Percentiles rank a stretch among this genome's conserved stretches.
Evolutionary conservation across 495 filamentous ascomycete species (phyloP).

Genomic region (Daldinia loculata): DNA sequence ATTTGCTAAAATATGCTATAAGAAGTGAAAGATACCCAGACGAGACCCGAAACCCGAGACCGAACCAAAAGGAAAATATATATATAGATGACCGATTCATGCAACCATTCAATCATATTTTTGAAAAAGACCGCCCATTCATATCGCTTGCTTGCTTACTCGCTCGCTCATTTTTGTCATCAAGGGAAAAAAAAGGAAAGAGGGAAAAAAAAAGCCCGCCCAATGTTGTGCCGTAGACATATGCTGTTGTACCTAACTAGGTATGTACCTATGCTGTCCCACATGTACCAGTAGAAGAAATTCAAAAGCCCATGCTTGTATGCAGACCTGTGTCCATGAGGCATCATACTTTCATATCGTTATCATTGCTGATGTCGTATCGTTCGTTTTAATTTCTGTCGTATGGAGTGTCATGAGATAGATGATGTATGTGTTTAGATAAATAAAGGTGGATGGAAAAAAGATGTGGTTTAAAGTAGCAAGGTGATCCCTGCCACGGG

Average conservation of each 20-base stretch:
- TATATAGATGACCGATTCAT: slow-evolving; percentile 18
- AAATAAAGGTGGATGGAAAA: background rate
- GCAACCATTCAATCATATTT: slow-evolving; percentile 16
- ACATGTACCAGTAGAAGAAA: background rate
- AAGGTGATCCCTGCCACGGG: background rate
- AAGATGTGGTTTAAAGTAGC: background rate
- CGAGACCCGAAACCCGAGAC: background rate
- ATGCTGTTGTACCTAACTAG: slow-evolving; percentile 7
- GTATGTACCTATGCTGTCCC: background rate
- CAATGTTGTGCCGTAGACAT: slow-evolving; percentile 14
- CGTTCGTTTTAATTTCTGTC: background rate
- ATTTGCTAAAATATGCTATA: background rate
- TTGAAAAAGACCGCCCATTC: slow-evolving; percentile 9
- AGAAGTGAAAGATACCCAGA: slow-evolving; percentile 1
- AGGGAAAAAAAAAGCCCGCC: slow-evolving; percentile 7
- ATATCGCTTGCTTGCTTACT: background rate
- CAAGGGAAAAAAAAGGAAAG: background rate
- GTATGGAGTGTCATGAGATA: background rate
- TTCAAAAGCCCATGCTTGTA: background rate
- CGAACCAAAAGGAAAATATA: slow-evolving; percentile 7
- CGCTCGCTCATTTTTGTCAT: slow-evolving; percentile 1
- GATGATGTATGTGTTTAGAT: background rate
- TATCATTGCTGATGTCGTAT: background rate
- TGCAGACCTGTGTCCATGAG: background rate
- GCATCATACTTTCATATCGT: background rate